Evolutionary conservation across 129 eudicot species (phyloP).

Genomic region (Artemisia annua): DNA sequence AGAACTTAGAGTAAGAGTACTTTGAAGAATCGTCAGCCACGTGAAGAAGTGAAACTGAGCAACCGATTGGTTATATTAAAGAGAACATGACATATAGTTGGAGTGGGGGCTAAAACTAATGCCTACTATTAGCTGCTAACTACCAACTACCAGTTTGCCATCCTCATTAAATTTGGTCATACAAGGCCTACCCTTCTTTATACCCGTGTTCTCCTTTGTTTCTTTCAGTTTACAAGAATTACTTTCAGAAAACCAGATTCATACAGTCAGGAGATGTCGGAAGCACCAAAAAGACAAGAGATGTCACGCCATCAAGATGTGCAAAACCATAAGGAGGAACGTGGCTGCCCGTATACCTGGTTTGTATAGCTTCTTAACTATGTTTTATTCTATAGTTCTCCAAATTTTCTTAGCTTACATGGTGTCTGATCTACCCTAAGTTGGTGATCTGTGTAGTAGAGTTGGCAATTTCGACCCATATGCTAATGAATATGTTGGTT

Average conservation of each 20-base stretch:
- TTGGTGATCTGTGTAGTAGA: neutral
- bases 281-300: constrained; percentile 38
- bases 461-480: no score
- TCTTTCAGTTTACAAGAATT: constrained; percentile 13
- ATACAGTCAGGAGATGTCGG: constrained; percentile 25
- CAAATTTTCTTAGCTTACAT: neutral
- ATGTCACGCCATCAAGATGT: constrained; percentile 41
- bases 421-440: neutral
- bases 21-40: neutral
- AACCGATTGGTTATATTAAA: neutral
- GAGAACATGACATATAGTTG: constrained; percentile 5
- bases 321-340: constrained; percentile 39
- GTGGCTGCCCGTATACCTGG: constrained; percentile 47
- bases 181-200: constrained; percentile 23
- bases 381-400: neutral
- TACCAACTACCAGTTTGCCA: constrained; percentile 20
- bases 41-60: neutral
- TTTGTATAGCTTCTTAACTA: constrained; percentile 19
- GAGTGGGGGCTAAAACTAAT: constrained; percentile 19
- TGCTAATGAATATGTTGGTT: no score
- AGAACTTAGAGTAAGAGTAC: neutral
- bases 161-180: constrained; percentile 18
- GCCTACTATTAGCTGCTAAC: constrained; percentile 12
- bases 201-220: constrained; percentile 8
- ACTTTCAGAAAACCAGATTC: constrained; percentile 14